These are phyloP conservation scores for Penicillium concentricum DNA, from an alignment of 2,329 filamentous ascomycete genomes.

Conservation along the genomic window DNA sequence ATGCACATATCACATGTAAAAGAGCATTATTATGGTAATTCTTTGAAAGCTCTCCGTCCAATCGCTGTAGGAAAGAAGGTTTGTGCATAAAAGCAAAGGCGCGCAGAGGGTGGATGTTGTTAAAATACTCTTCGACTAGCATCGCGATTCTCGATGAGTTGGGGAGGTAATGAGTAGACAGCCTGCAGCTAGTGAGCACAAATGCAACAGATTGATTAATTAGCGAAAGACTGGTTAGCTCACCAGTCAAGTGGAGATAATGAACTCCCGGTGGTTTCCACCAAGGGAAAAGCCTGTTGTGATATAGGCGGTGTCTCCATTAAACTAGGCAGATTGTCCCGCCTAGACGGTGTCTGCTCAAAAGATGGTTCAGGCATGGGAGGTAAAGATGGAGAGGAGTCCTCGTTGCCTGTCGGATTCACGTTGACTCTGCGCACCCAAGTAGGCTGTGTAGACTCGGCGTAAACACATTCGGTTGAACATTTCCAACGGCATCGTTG, in stretches of 20 bases:
- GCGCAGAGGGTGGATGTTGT: conserved; percentile 22
- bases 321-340: background rate
- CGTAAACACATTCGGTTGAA: conserved; percentile 12
- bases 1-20: conserved; percentile 21
- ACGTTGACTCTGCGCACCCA: conserved; percentile 18
- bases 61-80: conserved; percentile 16
- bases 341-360: background rate
- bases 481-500: conserved; percentile 14
- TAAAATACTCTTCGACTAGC: conserved; percentile 22
- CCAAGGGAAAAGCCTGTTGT: background rate
- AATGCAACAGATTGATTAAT: background rate
- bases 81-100: conserved; percentile 24
- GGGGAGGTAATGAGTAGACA: conserved; percentile 12
- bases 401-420: background rate
- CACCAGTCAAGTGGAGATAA: conserved; percentile 15
- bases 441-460: conserved; percentile 19
- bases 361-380: background rate
- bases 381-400: background rate
- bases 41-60: conserved; percentile 12
- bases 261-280: background rate
- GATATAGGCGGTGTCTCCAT: background rate
- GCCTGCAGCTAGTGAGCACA: conserved; percentile 3
- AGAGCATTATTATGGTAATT: conserved; percentile 12
- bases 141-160: conserved; percentile 7
- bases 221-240: background rate